These are phyloP conservation scores for Diversispora epigaea DNA, from an alignment of 192 early-diverging fungal species.

Conservation along the genomic window DNA sequence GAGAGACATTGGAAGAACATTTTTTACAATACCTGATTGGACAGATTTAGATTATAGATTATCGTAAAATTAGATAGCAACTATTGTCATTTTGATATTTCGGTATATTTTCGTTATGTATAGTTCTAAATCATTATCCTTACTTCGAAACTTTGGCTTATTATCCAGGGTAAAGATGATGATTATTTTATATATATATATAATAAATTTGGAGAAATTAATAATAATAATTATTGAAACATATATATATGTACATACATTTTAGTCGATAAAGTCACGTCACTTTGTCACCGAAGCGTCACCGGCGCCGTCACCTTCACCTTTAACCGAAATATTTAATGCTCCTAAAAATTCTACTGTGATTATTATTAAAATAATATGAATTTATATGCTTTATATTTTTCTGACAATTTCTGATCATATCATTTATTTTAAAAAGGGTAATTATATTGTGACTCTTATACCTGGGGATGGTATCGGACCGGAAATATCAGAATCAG, in stretches of 20 bases:
- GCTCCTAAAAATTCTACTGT: neutral
- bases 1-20: no score
- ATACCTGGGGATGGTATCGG: constrained; percentile 99
- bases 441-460: constrained; percentile 87
- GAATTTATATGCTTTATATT: neutral
- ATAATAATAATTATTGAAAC: no score
- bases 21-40: no score
- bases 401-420: neutral
- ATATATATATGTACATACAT: no score
- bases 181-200: no score
- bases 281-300: no score
- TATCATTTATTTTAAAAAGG: constrained; percentile 36
- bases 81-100: neutral
- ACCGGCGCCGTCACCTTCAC: neutral
- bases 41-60: constrained; percentile 1
- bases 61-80: neutral
- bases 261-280: no score
- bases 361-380: neutral
- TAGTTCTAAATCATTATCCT: no score
- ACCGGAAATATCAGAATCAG: constrained; percentile 93
- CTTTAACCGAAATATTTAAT: neutral
- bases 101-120: neutral
- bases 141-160: no score
- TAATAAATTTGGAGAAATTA: no score
- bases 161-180: no score